These are phyloP conservation scores for Batkoa obscura DNA, from an alignment of 371 early-diverging fungal species.

Conservation along the genomic window DNA sequence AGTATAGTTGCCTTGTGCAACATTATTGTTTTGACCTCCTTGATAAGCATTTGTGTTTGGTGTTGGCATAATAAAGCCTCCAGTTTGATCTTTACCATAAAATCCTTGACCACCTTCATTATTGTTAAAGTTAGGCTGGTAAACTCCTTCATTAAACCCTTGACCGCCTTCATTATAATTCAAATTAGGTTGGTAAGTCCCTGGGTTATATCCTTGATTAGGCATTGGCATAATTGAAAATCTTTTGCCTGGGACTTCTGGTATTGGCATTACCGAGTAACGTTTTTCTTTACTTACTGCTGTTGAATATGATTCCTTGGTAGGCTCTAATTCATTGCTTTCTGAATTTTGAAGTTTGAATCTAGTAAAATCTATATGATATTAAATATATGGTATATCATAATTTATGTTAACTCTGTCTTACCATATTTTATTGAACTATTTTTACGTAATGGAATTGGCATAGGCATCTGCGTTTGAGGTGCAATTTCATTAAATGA, in stretches of 20 bases:
- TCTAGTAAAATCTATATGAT: neutral
- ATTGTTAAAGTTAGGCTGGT: neutral
- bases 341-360: neutral
- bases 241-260: neutral
- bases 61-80: slow-evolving; percentile 1
- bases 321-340: too few species aligned
- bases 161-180: too few species aligned
- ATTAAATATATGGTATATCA: too few species aligned
- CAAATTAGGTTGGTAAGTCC: neutral
- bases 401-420: too few species aligned
- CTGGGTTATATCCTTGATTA: neutral
- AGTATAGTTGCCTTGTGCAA: neutral
- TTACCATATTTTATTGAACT: neutral
- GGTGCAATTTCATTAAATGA: neutral
- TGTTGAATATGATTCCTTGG: too few species aligned
- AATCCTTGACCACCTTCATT: too few species aligned
- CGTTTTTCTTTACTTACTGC: neutral
- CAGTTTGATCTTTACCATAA: neutral
- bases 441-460: neutral
- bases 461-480: slow-evolving; percentile 2
- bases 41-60: neutral
- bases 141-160: neutral
- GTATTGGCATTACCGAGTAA: neutral
- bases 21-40: neutral
- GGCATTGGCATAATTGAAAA: slow-evolving; percentile 6